Conservation (phyloP, 768 basidiomycete species). For the Agaricus sinodeliciosus region DNA sequence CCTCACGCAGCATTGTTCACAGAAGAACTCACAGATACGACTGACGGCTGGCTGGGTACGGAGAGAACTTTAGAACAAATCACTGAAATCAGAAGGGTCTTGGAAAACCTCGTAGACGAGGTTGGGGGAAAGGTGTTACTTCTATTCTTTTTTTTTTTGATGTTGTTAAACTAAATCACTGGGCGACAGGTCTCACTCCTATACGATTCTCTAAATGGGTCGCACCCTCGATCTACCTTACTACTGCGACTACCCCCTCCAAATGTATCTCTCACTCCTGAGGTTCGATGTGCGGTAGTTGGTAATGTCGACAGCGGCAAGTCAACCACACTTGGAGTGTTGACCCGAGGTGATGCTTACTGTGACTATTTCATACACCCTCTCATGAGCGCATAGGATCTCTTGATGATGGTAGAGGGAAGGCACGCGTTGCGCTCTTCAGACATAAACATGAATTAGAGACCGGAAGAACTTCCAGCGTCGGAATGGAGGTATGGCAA, state of each 20-base stretch:
- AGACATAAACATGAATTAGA: slow-evolving; percentile 98
- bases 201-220: slow-evolving; percentile 33
- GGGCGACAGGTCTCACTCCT: slow-evolving; percentile 46
- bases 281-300: slow-evolving; percentile 93
- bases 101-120: slow-evolving; percentile 61
- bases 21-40: slow-evolving; percentile 41
- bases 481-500: slow-evolving; percentile 85
- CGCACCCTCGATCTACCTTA: slow-evolving; percentile 50
- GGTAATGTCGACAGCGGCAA: slow-evolving; percentile 96
- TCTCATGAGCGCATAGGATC: slow-evolving; percentile 35
- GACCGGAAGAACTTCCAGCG: slow-evolving; percentile 89
- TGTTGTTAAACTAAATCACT: not conserved
- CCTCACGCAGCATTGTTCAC: slow-evolving; percentile 48
- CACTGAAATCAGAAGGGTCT: slow-evolving; percentile 55
- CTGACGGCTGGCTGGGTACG: slow-evolving; percentile 50
- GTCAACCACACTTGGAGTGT: slow-evolving; percentile 88
- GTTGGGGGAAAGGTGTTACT: slow-evolving; percentile 67
- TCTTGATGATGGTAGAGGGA: slow-evolving; percentile 76
- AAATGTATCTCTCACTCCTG: slow-evolving; percentile 72
- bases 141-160: not conserved
- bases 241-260: slow-evolving; percentile 72
- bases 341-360: slow-evolving; percentile 69
- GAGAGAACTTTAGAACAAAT: slow-evolving; percentile 47
- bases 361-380: not conserved
- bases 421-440: slow-evolving; percentile 84